Conservation (phyloP, 768 basidiomycete species). For the Hygrocybe punicea region DNA sequence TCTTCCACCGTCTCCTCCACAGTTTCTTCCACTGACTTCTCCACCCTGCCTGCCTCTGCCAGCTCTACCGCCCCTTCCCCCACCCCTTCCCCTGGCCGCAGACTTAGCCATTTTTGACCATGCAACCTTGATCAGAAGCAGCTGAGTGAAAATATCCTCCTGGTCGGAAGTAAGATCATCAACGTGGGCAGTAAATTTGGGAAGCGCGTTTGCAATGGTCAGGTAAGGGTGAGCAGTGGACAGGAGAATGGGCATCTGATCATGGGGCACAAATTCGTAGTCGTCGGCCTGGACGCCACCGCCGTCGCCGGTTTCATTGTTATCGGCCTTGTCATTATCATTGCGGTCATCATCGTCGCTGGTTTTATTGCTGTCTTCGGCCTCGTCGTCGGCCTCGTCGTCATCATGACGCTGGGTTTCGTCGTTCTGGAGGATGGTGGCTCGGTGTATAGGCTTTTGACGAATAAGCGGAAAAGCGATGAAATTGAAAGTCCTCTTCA, state of each 20-base stretch:
- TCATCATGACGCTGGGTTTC: not conserved
- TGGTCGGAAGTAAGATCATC: not conserved
- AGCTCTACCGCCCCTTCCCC: no score
- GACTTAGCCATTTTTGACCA: not conserved
- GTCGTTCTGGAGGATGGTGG: conserved; percentile 1
- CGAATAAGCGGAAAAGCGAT: conserved; percentile 1
- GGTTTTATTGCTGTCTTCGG: not conserved
- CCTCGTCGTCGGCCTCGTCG: not conserved
- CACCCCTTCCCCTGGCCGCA: no score
- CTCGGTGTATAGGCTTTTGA: conserved; percentile 3
- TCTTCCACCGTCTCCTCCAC: not conserved
- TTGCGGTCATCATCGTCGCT: no score
- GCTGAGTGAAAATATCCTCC: not conserved
- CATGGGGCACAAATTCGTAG: not conserved
- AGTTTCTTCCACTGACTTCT: no score
- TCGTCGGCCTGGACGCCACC: conserved; percentile 1
- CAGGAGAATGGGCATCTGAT: not conserved
- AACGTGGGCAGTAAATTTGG: not conserved
- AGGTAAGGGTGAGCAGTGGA: conserved; percentile 2
- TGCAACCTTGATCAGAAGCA: not conserved
- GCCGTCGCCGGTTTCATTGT: no score
- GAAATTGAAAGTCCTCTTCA: not conserved
- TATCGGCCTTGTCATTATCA: no score
- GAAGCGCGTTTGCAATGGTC: conserved; percentile 3
- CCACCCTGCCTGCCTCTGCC: no score